Evolutionary conservation across 2,329 filamentous ascomycete genomes (phyloP).

Genomic region (Colletotrichum ledebouriae): DNA sequence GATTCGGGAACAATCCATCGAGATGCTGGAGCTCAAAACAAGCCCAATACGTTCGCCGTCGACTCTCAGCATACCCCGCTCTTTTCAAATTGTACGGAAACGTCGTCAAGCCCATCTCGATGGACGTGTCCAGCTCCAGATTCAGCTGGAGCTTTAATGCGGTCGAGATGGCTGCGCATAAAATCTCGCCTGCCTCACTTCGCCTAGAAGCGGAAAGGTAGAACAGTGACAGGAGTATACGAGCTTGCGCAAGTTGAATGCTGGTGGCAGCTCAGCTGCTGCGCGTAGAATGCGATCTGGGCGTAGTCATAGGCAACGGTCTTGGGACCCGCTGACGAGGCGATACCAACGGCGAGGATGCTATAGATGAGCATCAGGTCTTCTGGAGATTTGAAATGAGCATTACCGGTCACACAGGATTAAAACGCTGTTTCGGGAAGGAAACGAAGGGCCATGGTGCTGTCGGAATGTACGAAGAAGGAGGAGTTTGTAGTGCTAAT

Average conservation of each 20-base stretch:
- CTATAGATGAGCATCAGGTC: slow-evolving; percentile 63
- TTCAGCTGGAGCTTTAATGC: slow-evolving; percentile 73
- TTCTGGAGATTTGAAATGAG: slow-evolving; percentile 56
- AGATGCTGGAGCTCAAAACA: slow-evolving; percentile 78
- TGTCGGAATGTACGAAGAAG: slow-evolving; percentile 59
- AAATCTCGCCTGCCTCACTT: slow-evolving; percentile 73
- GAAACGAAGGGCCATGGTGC: slow-evolving; percentile 57
- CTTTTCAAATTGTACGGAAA: slow-evolving; percentile 71
- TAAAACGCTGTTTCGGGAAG: slow-evolving; percentile 57
- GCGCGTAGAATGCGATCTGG: slow-evolving; percentile 70
- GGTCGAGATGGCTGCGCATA: slow-evolving; percentile 71
- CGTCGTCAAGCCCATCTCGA: slow-evolving; percentile 53
- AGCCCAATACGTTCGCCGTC: slow-evolving; percentile 79
- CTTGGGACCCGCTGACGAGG: slow-evolving; percentile 55
- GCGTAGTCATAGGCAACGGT: slow-evolving; percentile 57
- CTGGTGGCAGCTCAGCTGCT: slow-evolving; percentile 50
- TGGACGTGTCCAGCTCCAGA: slow-evolving; percentile 67
- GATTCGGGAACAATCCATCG: slow-evolving; percentile 68
- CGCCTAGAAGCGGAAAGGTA: slow-evolving; percentile 72
- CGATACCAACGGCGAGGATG: slow-evolving; percentile 56
- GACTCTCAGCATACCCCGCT: slow-evolving; percentile 73
- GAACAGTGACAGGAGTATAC: slow-evolving; percentile 76
- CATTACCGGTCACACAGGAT: slow-evolving; percentile 52
- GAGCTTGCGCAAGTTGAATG: slow-evolving; percentile 75
- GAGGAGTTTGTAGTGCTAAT: slow-evolving; percentile 55